phyloP scores from a whole-genome alignment of 2,329 filamentous ascomycete genomes.

The Camillea tinctor region DNA sequence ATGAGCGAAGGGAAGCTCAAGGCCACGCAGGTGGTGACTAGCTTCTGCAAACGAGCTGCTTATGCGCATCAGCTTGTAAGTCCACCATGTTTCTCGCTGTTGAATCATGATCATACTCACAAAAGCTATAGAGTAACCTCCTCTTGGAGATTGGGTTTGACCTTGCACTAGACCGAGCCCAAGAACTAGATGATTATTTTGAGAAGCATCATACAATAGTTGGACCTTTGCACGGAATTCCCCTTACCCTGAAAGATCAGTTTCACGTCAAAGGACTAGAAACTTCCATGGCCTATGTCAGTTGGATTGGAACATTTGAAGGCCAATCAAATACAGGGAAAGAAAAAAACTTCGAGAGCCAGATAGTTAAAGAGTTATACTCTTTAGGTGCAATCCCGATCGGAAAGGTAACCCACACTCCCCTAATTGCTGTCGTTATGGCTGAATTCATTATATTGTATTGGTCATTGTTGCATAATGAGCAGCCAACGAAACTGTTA shows the following conservation, averaged over 20 bases:
- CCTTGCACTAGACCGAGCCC: background rate
- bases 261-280: slow-evolving; percentile 26
- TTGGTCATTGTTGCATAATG: too few species aligned
- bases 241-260: slow-evolving; percentile 27
- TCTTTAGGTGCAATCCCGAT: background rate
- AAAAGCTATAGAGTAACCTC: background rate
- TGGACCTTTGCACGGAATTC: slow-evolving; percentile 37
- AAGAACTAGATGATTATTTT: background rate
- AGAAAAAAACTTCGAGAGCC: slow-evolving; percentile 12
- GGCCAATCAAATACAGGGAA: background rate
- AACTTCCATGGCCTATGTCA: slow-evolving; percentile 23
- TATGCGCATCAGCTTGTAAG: slow-evolving; percentile 2
- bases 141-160: background rate
- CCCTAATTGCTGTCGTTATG: too few species aligned
- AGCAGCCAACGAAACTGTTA: too few species aligned
- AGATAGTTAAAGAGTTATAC: slow-evolving; percentile 21
- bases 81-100: background rate
- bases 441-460: background rate
- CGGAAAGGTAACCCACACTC: background rate
- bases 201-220: slow-evolving; percentile 30
- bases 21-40: background rate
- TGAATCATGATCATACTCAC: background rate
- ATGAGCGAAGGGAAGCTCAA: background rate
- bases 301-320: slow-evolving; percentile 28
- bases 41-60: slow-evolving; percentile 1